Evolutionary conservation across 1,139 yeast species (phyloP).

Genomic region (Candida sanyaensis): DNA sequence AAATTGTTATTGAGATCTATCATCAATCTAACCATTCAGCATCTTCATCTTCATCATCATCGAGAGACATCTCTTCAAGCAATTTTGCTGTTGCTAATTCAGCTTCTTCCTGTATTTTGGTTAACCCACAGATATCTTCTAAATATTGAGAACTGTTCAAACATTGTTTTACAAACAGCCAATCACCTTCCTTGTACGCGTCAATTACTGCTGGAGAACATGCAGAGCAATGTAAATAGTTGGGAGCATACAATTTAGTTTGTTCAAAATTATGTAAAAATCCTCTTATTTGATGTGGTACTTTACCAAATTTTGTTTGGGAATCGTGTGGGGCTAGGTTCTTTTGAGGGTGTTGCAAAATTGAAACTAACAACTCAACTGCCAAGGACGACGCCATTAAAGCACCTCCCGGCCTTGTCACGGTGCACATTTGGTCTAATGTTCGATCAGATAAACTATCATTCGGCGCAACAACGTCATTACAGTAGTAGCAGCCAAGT

Average conservation of each 20-base stretch:
- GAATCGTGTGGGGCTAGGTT: slow-evolving; percentile 46
- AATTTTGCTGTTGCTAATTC: slow-evolving; percentile 55
- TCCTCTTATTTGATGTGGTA: slow-evolving; percentile 92
- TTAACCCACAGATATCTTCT: slow-evolving; percentile 77
- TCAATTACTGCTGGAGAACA: slow-evolving; percentile 65
- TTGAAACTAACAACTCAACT: slow-evolving; percentile 76
- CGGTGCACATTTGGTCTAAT: slow-evolving; percentile 97
- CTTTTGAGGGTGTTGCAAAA: slow-evolving; percentile 64
- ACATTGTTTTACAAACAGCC: slow-evolving; percentile 80
- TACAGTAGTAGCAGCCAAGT: slow-evolving; percentile 93
- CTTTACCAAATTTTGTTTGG: slow-evolving; percentile 57
- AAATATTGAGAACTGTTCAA: slow-evolving; percentile 64
- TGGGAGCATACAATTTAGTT: slow-evolving; percentile 66
- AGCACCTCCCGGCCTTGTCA: slow-evolving; percentile 95
- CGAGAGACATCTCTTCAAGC: slow-evolving; percentile 38
- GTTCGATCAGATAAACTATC: slow-evolving; percentile 85
- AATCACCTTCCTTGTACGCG: slow-evolving; percentile 55
- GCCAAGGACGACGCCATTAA: slow-evolving; percentile 84
- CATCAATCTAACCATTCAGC: slow-evolving; percentile 11
- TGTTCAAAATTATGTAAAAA: slow-evolving; percentile 68
- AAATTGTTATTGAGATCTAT: too few species aligned
- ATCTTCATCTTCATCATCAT: slow-evolving; percentile 12
- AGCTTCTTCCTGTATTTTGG: slow-evolving; percentile 69
- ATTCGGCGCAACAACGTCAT: slow-evolving; percentile 91
- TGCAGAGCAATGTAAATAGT: slow-evolving; percentile 79